Percentiles rank a stretch among this genome's conserved stretches.
phyloP scores from a whole-genome alignment of 108 stramenopile genomes.

The Schizochytrium sp. region DNA sequence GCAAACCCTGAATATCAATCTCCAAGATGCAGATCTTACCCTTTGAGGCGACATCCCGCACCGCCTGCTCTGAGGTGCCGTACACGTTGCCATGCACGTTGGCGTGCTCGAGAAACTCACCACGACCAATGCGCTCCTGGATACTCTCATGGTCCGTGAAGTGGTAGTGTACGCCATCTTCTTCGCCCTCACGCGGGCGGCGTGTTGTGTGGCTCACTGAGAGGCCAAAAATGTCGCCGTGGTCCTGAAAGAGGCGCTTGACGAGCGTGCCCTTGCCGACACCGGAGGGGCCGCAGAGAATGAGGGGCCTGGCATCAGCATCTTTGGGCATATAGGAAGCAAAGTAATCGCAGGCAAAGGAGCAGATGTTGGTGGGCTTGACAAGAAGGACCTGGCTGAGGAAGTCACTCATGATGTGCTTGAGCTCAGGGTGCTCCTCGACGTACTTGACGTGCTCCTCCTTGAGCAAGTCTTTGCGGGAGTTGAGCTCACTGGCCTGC shows the following conservation, averaged over 20 bases:
- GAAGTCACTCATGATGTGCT: conserved; percentile 50
- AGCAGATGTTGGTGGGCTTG: conserved; percentile 13
- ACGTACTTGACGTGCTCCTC: conserved; percentile 56
- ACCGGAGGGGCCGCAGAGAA: conserved; percentile 76
- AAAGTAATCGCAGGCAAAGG: conserved; percentile 36
- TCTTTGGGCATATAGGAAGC: conserved; percentile 12
- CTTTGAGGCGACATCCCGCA: conserved; percentile 82
- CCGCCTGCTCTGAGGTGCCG: conserved; percentile 85
- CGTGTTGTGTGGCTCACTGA: conserved; percentile 91
- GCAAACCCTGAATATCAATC: conserved; percentile 85
- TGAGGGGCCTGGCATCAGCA: conserved; percentile 64
- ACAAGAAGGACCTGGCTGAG: conserved; percentile 1
- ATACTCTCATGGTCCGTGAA: conserved; percentile 85
- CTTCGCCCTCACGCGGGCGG: conserved; percentile 85
- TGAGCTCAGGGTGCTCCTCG: conserved; percentile 60
- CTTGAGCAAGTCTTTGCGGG: conserved; percentile 56
- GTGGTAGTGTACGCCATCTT: conserved; percentile 86
- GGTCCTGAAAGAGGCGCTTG: conserved; percentile 67
- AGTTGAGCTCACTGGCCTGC: conserved; percentile 37
- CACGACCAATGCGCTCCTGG: conserved; percentile 79
- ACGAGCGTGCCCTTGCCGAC: conserved; percentile 79
- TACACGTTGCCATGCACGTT: conserved; percentile 96
- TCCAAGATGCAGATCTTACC: conserved; percentile 92
- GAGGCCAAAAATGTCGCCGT: conserved; percentile 72
- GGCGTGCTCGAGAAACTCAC: conserved; percentile 89